Percentiles rank a stretch among this genome's conserved stretches.
phyloP scores from a whole-genome alignment of 2,329 filamentous ascomycete species.

The Diaporthe vaccinii region DNA sequence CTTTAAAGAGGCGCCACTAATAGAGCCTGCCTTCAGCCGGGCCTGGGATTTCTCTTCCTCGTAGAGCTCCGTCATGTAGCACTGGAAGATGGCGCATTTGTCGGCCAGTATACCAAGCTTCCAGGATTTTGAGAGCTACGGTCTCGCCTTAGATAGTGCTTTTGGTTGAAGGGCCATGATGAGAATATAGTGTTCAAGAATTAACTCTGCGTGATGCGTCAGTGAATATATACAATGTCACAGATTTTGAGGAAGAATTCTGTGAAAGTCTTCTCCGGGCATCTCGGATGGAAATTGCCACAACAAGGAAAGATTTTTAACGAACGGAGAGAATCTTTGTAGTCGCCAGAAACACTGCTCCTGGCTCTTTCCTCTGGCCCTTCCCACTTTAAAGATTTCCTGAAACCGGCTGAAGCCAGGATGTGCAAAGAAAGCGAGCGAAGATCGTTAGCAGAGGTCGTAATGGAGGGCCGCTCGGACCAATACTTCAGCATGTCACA shows the following conservation, averaged over 20 bases:
- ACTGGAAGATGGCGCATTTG: conserved; percentile 44
- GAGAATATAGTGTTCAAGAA: conserved; percentile 48
- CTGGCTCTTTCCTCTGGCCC: conserved; percentile 43
- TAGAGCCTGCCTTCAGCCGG: no score
- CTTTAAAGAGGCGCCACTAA: no score
- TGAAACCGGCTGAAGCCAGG: conserved; percentile 23
- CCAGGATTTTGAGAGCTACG: no score
- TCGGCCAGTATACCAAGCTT: no score
- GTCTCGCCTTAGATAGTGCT: conserved; percentile 42
- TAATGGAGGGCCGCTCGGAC: background rate
- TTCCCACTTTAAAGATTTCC: conserved; percentile 43
- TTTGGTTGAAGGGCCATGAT: conserved; percentile 45
- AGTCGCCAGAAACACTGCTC: conserved; percentile 18
- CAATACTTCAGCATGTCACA: conserved; percentile 29
- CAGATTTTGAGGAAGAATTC: background rate
- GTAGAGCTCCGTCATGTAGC: conserved; percentile 48
- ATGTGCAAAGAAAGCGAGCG: conserved; percentile 26
- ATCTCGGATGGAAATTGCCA: background rate
- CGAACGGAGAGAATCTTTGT: background rate
- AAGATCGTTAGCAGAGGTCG: conserved; percentile 6
- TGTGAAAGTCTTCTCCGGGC: background rate
- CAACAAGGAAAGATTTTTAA: background rate
- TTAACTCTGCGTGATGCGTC: conserved; percentile 12
- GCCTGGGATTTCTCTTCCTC: conserved; percentile 46
- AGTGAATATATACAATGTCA: background rate